Evolutionary conservation across 148 eudicot species (phyloP).

Genomic region (Diospyros lotus): DNA sequence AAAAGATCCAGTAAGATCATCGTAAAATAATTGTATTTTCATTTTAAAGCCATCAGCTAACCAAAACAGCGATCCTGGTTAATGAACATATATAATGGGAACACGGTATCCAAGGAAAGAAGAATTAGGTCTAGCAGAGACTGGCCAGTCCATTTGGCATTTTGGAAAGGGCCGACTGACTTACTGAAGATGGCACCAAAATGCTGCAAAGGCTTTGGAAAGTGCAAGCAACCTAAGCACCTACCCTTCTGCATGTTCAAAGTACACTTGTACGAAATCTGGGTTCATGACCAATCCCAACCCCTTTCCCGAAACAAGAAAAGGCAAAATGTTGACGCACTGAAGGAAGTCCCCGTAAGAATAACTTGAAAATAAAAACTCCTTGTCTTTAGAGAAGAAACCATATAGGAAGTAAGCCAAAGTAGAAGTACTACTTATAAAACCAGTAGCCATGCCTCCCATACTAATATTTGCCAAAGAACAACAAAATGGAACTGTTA

Average conservation of each 20-base stretch:
- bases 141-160: not conserved
- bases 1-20: not conserved
- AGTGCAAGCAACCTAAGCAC: not conserved
- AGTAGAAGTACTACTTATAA: not conserved
- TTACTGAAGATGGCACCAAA: not conserved
- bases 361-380: not conserved
- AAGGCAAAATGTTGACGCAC: too few species aligned
- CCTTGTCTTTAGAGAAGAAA: constrained; percentile 1
- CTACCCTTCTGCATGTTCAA: too few species aligned
- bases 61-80: not conserved
- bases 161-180: not conserved
- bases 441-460: not conserved
- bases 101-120: not conserved
- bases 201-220: not conserved
- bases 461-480: not conserved
- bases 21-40: too few species aligned
- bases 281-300: too few species aligned
- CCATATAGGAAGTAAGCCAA: constrained; percentile 6
- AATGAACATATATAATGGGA: not conserved
- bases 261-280: too few species aligned
- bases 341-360: not conserved
- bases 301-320: too few species aligned
- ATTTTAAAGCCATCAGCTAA: too few species aligned
- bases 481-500: not conserved
- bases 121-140: not conserved